A percentile compares a stretch with the other conserved stretches of the same genome.
Conservation (phyloP, 495 filamentous ascomycete species). For the Aspergillus bertholletiae region DNA sequence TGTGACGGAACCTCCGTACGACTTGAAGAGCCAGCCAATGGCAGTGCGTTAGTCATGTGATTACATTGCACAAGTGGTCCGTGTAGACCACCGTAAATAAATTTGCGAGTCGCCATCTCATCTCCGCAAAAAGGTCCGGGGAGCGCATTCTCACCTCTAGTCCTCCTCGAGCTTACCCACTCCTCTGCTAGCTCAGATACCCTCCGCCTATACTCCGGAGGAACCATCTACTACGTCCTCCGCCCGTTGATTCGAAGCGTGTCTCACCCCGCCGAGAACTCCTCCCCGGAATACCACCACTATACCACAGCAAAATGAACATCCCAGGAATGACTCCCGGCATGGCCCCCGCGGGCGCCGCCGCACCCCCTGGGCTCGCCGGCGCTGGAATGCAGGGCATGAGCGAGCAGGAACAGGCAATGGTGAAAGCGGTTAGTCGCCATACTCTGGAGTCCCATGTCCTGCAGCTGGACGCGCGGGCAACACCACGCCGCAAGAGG, state of each 20-base stretch:
- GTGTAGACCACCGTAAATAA: slow-evolving; percentile 25
- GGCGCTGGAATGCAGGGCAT: slow-evolving; percentile 33
- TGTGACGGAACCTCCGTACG: no score
- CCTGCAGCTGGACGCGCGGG: no score
- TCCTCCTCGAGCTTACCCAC: not conserved
- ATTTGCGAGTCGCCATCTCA: slow-evolving; percentile 26
- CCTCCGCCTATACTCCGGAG: not conserved
- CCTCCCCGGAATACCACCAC: not conserved
- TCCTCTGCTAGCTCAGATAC: not conserved
- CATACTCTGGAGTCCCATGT: no score
- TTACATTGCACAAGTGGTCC: slow-evolving; percentile 11
- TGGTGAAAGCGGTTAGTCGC: slow-evolving; percentile 52
- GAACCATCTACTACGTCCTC: no score
- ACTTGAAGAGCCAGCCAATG: no score
- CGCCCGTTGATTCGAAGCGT: not conserved
- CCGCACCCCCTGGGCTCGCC: not conserved
- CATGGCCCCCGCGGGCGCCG: slow-evolving; percentile 26
- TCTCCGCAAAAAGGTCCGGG: slow-evolving; percentile 34
- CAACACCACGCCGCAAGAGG: no score
- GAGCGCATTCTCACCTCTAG: not conserved
- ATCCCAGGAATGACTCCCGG: slow-evolving; percentile 38
- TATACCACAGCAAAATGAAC: slow-evolving; percentile 20
- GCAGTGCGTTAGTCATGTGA: slow-evolving; percentile 20
- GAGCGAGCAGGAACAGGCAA: slow-evolving; percentile 50
- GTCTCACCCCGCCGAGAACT: not conserved